Evolutionary conservation across 768 basidiomycete species (phyloP).

Genomic region (Lactarius psammicola): DNA sequence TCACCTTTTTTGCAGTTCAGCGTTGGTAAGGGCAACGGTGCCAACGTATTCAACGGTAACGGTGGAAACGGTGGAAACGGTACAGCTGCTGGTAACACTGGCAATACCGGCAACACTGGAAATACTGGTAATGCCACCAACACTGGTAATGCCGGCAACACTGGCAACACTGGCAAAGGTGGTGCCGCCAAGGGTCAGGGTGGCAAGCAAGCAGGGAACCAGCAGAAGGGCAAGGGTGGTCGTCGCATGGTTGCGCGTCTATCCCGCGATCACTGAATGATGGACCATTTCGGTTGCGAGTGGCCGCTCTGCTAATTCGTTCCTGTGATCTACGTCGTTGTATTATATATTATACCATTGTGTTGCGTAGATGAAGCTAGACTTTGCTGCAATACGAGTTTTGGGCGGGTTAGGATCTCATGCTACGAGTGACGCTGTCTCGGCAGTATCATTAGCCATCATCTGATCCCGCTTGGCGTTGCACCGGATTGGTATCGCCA

Average conservation of each 20-base stretch:
- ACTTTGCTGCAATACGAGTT: constrained; percentile 20
- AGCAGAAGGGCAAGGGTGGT: neutral
- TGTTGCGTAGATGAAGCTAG: constrained; percentile 17
- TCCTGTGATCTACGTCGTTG: constrained; percentile 9
- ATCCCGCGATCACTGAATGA: constrained; percentile 17
- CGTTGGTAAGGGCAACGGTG: constrained; percentile 2
- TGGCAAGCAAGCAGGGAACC: neutral
- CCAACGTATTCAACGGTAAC: constrained; percentile 2
- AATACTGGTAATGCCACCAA: constrained; percentile 21
- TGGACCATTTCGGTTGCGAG: neutral
- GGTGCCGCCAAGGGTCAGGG: constrained; percentile 17
- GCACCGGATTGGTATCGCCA: neutral
- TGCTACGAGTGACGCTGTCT: neutral
- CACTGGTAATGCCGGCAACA: constrained; percentile 9
- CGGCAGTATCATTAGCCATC: neutral
- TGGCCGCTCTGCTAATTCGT: constrained; percentile 14
- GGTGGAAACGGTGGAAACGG: constrained; percentile 3
- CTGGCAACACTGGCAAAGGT: constrained; percentile 10
- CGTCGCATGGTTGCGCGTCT: constrained; percentile 10
- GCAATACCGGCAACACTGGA: neutral
- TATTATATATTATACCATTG: constrained; percentile 24
- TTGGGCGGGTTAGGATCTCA: constrained; percentile 26
- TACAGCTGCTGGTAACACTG: neutral
- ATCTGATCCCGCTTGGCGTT: neutral
- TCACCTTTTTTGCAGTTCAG: constrained; percentile 17